Evolutionary conservation across 225 moss, liverwort and hornwort species (phyloP).

Genomic region (Sphagnum contortum): DNA sequence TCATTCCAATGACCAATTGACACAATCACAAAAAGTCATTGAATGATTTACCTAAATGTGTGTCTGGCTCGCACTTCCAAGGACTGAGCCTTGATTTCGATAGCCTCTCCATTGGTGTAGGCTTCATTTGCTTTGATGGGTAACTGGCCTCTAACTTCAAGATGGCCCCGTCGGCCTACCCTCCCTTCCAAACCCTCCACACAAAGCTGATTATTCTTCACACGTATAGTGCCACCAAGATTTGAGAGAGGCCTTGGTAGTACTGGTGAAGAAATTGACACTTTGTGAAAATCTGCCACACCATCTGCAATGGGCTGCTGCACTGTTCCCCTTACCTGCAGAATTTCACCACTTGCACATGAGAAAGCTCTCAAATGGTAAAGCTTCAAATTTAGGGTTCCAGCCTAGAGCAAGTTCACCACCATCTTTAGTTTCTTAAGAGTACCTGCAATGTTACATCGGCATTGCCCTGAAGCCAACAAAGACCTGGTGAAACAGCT

Average conservation of each 20-base stretch:
- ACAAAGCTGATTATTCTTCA: constrained; percentile 79
- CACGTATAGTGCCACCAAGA: constrained; percentile 75
- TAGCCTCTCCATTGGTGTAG: constrained; percentile 45
- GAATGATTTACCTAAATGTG: constrained; percentile 59
- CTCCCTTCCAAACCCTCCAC: constrained; percentile 93
- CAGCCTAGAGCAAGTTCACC: too few relatives aligned
- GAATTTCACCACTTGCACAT: too few relatives aligned
- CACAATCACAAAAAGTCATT: too few relatives aligned
- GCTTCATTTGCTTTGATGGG: constrained; percentile 60
- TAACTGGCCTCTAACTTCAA: constrained; percentile 84
- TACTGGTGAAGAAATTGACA: constrained; percentile 85
- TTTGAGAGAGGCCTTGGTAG: constrained; percentile 84
- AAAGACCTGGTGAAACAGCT: constrained; percentile 81
- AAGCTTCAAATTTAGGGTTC: not conserved
- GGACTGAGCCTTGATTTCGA: constrained; percentile 83
- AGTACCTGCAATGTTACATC: constrained; percentile 83
- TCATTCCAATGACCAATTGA: too few relatives aligned
- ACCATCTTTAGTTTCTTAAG: not conserved
- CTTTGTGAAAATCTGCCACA: constrained; percentile 81
- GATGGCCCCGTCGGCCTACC: constrained; percentile 90
- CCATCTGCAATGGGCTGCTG: constrained; percentile 93
- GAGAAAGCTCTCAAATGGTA: not conserved
- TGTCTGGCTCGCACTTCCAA: constrained; percentile 95
- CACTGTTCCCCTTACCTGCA: constrained; percentile 84
- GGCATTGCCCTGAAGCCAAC: constrained; percentile 92